Evolutionary conservation across 2,329 filamentous ascomycete genomes (phyloP).

Genomic region (Colletotrichum tanaceti): DNA sequence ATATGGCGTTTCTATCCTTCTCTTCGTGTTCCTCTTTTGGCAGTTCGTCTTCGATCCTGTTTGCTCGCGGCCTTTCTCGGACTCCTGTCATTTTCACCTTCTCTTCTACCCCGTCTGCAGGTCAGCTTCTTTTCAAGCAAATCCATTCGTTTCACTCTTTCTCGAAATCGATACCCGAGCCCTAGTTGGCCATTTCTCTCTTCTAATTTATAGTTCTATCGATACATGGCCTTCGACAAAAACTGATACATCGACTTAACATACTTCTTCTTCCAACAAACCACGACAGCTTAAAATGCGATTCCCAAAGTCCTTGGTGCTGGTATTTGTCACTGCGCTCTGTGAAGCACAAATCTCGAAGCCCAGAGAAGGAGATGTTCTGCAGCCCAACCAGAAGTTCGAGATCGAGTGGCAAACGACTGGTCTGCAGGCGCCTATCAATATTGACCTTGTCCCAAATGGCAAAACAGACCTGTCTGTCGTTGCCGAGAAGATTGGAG

Average conservation of each 20-base stretch:
- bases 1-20: slow-evolving; percentile 18
- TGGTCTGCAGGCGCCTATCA: slow-evolving; percentile 42
- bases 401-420: slow-evolving; percentile 42
- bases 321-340: slow-evolving; percentile 32
- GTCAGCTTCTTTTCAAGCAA: slow-evolving; percentile 28
- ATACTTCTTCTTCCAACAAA: neutral
- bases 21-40: slow-evolving; percentile 30
- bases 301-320: slow-evolving; percentile 27
- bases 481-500: slow-evolving; percentile 42
- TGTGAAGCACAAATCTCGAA: slow-evolving; percentile 41
- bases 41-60: slow-evolving; percentile 34
- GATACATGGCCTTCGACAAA: neutral
- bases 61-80: slow-evolving; percentile 24
- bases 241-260: neutral
- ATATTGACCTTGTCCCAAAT: slow-evolving; percentile 43
- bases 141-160: slow-evolving; percentile 24
- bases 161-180: slow-evolving; percentile 31
- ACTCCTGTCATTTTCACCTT: slow-evolving; percentile 28
- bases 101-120: slow-evolving; percentile 36
- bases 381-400: slow-evolving; percentile 37
- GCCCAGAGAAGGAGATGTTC: slow-evolving; percentile 28
- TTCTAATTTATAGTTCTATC: slow-evolving; percentile 22
- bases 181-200: slow-evolving; percentile 26
- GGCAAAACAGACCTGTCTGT: slow-evolving; percentile 39
- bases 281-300: slow-evolving; percentile 25